These are phyloP conservation scores for Colletotrichum nymphaeae DNA, from an alignment of 2,329 filamentous ascomycete species.

Conservation along the genomic window DNA sequence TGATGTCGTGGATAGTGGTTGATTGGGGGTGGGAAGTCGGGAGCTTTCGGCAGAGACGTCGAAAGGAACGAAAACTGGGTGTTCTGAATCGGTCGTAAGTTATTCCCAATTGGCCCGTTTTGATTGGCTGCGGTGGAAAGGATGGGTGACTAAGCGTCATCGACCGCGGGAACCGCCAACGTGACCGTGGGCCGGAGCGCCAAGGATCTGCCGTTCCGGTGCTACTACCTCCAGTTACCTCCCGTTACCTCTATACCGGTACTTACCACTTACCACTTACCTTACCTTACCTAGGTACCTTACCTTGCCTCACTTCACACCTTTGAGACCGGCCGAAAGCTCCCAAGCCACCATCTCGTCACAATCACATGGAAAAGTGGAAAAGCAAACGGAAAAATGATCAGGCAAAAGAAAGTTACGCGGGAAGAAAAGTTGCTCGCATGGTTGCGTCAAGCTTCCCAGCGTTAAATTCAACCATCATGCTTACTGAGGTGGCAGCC, in stretches of 20 bases:
- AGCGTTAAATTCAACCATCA: background rate
- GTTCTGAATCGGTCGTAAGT: slow-evolving; percentile 53
- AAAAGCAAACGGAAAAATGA: background rate
- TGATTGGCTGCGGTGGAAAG: slow-evolving; percentile 54
- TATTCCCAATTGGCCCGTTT: slow-evolving; percentile 60
- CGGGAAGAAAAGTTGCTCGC: background rate
- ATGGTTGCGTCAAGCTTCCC: slow-evolving; percentile 8
- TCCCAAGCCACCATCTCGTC: slow-evolving; percentile 2
- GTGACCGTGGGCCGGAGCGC: background rate
- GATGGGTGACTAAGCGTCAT: slow-evolving; percentile 24
- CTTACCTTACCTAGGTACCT: no score
- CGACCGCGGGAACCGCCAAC: background rate
- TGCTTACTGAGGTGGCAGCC: background rate
- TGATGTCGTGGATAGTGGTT: slow-evolving; percentile 34
- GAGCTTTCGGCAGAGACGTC: slow-evolving; percentile 48
- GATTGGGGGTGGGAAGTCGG: slow-evolving; percentile 49
- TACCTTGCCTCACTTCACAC: no score
- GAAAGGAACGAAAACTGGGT: slow-evolving; percentile 33
- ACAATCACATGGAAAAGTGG: slow-evolving; percentile 15
- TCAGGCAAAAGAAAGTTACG: background rate
- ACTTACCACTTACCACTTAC: no score
- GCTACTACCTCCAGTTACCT: background rate
- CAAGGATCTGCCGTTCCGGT: background rate
- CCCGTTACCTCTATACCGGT: no score
- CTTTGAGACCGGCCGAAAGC: background rate